Conservation (phyloP, 1,284 basidiomycete genomes). For the Mycena sp. region DNA sequence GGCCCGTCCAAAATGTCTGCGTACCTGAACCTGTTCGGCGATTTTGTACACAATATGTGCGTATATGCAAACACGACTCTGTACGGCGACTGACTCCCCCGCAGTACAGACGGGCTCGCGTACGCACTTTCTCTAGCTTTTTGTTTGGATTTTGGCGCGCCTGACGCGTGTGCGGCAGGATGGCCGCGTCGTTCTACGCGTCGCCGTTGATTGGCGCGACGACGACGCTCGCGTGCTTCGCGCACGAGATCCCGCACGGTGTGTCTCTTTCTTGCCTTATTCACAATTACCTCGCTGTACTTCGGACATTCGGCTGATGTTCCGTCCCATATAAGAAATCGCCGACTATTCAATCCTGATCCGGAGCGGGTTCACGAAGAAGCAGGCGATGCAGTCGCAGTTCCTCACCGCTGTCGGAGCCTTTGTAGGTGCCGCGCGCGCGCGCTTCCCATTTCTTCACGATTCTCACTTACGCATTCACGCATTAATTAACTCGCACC, state of each 20-base stretch:
- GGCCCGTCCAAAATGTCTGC: conserved; percentile 84
- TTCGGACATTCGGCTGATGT: no score
- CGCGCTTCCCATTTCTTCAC: conserved; percentile 29
- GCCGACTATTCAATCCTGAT: conserved; percentile 92
- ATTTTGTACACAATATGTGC: conserved; percentile 89
- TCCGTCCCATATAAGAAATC: no score
- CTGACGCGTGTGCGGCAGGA: conserved; percentile 53
- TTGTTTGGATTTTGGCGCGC: conserved; percentile 5
- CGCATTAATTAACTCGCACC: no score
- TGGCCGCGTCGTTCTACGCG: conserved; percentile 87
- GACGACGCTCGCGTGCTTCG: conserved; percentile 90
- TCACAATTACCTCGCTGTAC: no score
- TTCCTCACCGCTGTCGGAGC: conserved; percentile 90
- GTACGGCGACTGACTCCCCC: no score
- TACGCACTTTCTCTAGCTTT: conserved; percentile 56
- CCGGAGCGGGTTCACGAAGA: conserved; percentile 89
- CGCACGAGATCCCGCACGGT: conserved; percentile 80
- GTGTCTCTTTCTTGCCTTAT: neutral
- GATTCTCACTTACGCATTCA: no score
- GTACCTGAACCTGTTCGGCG: conserved; percentile 90
- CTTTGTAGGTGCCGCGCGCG: conserved; percentile 67
- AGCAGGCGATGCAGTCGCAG: conserved; percentile 90
- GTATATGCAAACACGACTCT: no score
- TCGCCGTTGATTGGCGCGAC: conserved; percentile 90
- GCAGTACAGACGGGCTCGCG: conserved; percentile 87